phyloP scores from a whole-genome alignment of 805 yeast genomes.

The Kluyveromyces aestuarii region DNA sequence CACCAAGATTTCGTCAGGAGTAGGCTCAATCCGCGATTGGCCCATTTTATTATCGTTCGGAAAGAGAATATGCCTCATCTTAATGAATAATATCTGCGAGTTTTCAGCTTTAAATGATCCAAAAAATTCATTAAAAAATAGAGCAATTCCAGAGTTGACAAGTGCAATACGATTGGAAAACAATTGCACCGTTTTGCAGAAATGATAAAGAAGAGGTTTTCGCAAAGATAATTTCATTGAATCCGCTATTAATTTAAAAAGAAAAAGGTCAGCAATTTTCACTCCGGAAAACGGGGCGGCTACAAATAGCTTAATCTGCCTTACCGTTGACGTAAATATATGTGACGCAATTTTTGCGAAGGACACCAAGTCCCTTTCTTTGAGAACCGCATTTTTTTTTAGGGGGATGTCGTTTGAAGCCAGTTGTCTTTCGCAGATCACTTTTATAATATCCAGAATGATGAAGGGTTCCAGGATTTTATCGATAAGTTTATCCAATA shows the following conservation, averaged over 20 bases:
- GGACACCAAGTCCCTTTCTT: neutral
- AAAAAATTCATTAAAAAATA: conserved; percentile 4
- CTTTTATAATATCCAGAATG: conserved; percentile 11
- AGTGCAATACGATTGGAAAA: conserved; percentile 7
- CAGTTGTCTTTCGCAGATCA: neutral
- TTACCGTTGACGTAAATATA: neutral
- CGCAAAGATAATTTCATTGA: conserved; percentile 3
- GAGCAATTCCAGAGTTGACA: conserved; percentile 13
- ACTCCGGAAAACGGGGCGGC: neutral
- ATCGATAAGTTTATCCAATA: conserved; percentile 19
- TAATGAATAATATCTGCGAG: conserved; percentile 16
- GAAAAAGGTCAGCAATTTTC: neutral
- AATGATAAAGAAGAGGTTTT: conserved; percentile 28
- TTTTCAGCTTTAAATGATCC: conserved; percentile 9
- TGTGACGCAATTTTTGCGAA: neutral
- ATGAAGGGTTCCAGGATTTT: conserved; percentile 21
- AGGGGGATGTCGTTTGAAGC: neutral
- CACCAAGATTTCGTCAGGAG: conserved; percentile 29
- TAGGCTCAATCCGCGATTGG: conserved; percentile 36
- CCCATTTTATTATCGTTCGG: conserved; percentile 45
- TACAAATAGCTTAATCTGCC: neutral
- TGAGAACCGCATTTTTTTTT: neutral
- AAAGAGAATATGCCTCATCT: conserved; percentile 33
- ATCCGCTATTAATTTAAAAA: neutral
- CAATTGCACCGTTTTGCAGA: conserved; percentile 16